These are phyloP conservation scores for Moesziomyces aphidis DNA, from an alignment of 1,284 basidiomycete genomes.

Conservation along the genomic window DNA sequence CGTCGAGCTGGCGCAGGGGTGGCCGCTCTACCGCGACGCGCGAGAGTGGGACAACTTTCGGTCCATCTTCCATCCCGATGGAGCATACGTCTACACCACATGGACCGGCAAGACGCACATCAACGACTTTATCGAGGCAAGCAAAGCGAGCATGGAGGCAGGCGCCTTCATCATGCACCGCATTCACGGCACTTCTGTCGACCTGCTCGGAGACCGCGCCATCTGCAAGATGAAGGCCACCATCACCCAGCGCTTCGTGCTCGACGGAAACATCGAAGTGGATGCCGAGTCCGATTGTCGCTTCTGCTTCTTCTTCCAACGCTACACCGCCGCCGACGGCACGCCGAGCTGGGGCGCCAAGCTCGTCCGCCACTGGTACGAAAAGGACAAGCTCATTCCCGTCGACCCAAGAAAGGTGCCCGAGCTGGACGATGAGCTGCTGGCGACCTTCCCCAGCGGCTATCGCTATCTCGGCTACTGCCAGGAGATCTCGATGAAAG, in stretches of 20 bases:
- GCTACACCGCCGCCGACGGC: slow-evolving; percentile 7
- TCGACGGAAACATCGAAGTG: slow-evolving; percentile 55
- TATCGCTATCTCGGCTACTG: slow-evolving; percentile 43
- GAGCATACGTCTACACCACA: slow-evolving; percentile 66
- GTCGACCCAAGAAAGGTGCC: slow-evolving; percentile 63
- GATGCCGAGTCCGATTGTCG: slow-evolving; percentile 65
- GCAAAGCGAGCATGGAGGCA: slow-evolving; percentile 53
- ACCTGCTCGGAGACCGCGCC: slow-evolving; percentile 54
- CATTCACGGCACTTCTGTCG: slow-evolving; percentile 60
- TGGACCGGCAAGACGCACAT: slow-evolving; percentile 64
- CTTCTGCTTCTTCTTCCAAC: slow-evolving; percentile 62
- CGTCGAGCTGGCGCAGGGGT: slow-evolving; percentile 60
- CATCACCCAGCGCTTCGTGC: slow-evolving; percentile 63
- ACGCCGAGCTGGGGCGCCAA: slow-evolving; percentile 1
- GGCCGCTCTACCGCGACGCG: slow-evolving; percentile 59
- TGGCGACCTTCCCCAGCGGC: slow-evolving; percentile 55
- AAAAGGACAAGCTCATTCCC: slow-evolving; percentile 62
- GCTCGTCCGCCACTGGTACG: slow-evolving; percentile 52
- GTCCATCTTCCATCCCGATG: slow-evolving; percentile 59
- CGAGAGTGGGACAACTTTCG: slow-evolving; percentile 64
- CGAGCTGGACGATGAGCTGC: slow-evolving; percentile 54
- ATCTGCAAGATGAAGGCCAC: slow-evolving; percentile 65
- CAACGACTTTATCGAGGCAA: slow-evolving; percentile 62
- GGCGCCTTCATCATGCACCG: slow-evolving; percentile 64
- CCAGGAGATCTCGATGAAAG: slow-evolving; percentile 15